Evolutionary conservation across 2,329 filamentous ascomycete species (phyloP).

Genomic region (Fusarium keratoplasticum): DNA sequence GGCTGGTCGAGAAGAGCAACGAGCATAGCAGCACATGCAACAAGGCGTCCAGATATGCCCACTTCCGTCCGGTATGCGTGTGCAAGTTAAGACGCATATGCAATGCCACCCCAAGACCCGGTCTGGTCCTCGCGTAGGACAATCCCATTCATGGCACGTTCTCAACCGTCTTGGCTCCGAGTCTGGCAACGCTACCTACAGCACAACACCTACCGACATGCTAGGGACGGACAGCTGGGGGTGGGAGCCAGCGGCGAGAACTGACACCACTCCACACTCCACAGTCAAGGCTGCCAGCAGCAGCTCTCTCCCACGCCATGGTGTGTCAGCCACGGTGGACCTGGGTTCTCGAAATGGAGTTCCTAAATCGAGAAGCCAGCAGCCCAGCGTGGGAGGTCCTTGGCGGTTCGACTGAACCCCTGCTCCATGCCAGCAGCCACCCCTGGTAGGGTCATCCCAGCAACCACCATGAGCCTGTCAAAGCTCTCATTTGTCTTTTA

Average conservation of each 20-base stretch:
- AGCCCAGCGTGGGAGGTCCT: slow-evolving; percentile 38
- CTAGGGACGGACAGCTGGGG: slow-evolving; percentile 26
- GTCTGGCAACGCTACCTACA: slow-evolving; percentile 3
- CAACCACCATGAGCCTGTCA: slow-evolving; percentile 44
- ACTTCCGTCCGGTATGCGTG: slow-evolving; percentile 37
- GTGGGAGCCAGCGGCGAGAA: slow-evolving; percentile 24
- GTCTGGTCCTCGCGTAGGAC: slow-evolving; percentile 42
- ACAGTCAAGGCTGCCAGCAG: slow-evolving; percentile 26
- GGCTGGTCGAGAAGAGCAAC: slow-evolving; percentile 10
- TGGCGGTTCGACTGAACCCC: slow-evolving; percentile 42
- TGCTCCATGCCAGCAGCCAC: slow-evolving; percentile 40
- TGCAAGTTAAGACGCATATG: slow-evolving; percentile 42
- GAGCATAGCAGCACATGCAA: slow-evolving; percentile 17
- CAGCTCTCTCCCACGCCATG: slow-evolving; percentile 30
- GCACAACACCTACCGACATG: slow-evolving; percentile 2
- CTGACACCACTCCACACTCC: slow-evolving; percentile 33
- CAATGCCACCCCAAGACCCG: slow-evolving; percentile 40
- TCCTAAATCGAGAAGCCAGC: slow-evolving; percentile 42
- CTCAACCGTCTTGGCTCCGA: slow-evolving; percentile 40
- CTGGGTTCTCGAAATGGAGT: slow-evolving; percentile 37
- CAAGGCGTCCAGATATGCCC: slow-evolving; percentile 18
- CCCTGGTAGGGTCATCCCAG: slow-evolving; percentile 43
- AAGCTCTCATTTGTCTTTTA: slow-evolving; percentile 37
- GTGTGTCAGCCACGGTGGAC: slow-evolving; percentile 32
- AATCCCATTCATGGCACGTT: slow-evolving; percentile 44